phyloP scores from a whole-genome alignment of 768 basidiomycete species.

The Glaciozyma martinii region DNA sequence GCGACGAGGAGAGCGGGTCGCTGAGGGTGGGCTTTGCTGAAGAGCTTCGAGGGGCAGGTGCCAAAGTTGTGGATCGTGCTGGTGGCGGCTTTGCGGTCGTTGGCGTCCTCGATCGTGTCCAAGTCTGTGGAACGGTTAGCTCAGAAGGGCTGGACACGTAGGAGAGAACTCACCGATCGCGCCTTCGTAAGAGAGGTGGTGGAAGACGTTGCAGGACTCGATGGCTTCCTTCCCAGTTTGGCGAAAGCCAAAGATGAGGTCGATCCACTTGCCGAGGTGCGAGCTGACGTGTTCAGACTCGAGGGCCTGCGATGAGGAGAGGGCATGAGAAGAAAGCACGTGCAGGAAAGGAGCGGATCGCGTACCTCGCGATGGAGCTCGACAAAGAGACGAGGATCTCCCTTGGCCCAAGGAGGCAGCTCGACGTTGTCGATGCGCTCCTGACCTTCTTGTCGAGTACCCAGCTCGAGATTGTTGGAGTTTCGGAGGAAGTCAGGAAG shows the following conservation, averaged over 20 bases:
- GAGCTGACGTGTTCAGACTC: constrained; percentile 82
- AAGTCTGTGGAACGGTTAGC: constrained; percentile 49
- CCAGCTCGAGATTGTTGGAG: constrained; percentile 66
- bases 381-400: constrained; percentile 75
- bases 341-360: background rate
- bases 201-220: constrained; percentile 71
- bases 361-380: constrained; percentile 61
- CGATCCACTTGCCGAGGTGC: constrained; percentile 79
- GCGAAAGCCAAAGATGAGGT: constrained; percentile 61
- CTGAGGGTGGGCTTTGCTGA: constrained; percentile 62
- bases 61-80: constrained; percentile 96
- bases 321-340: background rate
- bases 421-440: constrained; percentile 80
- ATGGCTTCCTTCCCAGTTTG: constrained; percentile 53
- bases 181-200: constrained; percentile 87
- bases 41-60: constrained; percentile 72
- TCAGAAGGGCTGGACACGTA: background rate
- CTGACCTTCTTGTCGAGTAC: constrained; percentile 53
- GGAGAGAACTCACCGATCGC: constrained; percentile 54
- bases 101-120: constrained; percentile 71
- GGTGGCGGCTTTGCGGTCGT: constrained; percentile 83
- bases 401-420: constrained; percentile 79
- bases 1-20: constrained; percentile 43
- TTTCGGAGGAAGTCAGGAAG: constrained; percentile 69
- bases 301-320: constrained; percentile 51